Evolutionary conservation across 2,329 filamentous ascomycete genomes (phyloP).

Genomic region (Hypoxylon sp.): DNA sequence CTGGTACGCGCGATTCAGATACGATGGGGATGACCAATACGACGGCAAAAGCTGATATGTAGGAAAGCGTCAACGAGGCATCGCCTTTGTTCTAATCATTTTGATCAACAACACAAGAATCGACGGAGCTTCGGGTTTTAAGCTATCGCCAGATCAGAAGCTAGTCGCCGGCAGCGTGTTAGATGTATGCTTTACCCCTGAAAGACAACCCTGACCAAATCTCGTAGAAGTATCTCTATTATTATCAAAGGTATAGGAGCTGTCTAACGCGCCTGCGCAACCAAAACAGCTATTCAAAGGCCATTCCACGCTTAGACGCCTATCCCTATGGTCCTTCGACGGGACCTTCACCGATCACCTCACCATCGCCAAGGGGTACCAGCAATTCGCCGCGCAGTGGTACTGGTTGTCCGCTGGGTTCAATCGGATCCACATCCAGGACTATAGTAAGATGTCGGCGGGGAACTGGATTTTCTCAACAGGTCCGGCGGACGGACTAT

Average conservation of each 20-base stretch:
- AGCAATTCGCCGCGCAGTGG: slow-evolving; percentile 62
- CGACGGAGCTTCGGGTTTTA: slow-evolving; percentile 62
- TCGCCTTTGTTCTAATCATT: slow-evolving; percentile 44
- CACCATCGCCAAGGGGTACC: slow-evolving; percentile 66
- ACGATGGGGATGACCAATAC: slow-evolving; percentile 28
- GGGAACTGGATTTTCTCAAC: slow-evolving; percentile 63
- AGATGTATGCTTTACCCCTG: slow-evolving; percentile 55
- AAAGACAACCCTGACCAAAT: neutral
- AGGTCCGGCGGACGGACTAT: slow-evolving; percentile 53
- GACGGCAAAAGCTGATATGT: slow-evolving; percentile 29
- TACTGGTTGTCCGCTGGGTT: slow-evolving; percentile 71
- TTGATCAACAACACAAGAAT: slow-evolving; percentile 66
- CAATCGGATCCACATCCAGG: slow-evolving; percentile 66
- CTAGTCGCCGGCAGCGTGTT: slow-evolving; percentile 68
- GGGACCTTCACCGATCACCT: slow-evolving; percentile 70
- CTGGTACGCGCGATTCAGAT: too few species aligned
- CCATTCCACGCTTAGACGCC: slow-evolving; percentile 67
- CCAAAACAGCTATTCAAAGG: slow-evolving; percentile 67
- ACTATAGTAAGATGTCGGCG: slow-evolving; percentile 63
- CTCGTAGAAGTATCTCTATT: neutral
- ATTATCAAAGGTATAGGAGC: too few species aligned
- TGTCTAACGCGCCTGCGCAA: neutral
- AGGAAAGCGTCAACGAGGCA: slow-evolving; percentile 31
- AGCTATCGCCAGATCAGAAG: slow-evolving; percentile 62
- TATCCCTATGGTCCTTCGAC: slow-evolving; percentile 69